phyloP scores from a whole-genome alignment of 768 basidiomycete species.

The Astraeus odoratus region DNA sequence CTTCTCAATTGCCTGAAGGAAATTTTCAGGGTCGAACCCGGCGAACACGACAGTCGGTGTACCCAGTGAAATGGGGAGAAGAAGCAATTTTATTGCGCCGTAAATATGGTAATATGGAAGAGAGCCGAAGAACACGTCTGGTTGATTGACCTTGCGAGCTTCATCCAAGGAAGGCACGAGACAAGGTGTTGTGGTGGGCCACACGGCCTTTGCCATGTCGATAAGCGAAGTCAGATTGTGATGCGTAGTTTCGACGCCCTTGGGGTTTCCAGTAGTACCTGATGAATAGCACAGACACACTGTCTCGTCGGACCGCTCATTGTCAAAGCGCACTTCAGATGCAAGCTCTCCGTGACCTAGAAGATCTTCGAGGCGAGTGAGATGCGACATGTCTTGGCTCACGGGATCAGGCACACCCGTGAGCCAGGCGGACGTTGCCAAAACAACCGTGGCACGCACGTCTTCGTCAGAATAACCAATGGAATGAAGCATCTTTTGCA shows the following conservation, averaged over 20 bases:
- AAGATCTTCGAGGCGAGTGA: conserved; percentile 43
- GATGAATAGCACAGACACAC: conserved; percentile 55
- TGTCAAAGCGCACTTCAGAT: conserved; percentile 51
- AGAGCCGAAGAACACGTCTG: conserved; percentile 53
- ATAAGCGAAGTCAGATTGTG: conserved; percentile 59
- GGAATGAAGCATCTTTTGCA: conserved; percentile 48
- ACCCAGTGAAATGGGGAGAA: conserved; percentile 47
- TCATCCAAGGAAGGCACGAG: conserved; percentile 9
- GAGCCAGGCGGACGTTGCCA: conserved; percentile 48
- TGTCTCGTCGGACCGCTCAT: conserved; percentile 48
- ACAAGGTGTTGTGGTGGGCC: conserved; percentile 33
- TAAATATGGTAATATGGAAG: conserved; percentile 56
- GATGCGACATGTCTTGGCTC: conserved; percentile 25
- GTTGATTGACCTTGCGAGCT: neutral
- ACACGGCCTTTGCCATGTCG: conserved; percentile 40
- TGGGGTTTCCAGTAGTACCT: conserved; percentile 77
- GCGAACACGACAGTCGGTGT: conserved; percentile 50
- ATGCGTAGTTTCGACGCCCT: conserved; percentile 66
- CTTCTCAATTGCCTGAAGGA: conserved; percentile 57
- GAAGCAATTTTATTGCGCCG: conserved; percentile 55
- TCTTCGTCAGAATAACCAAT: conserved; percentile 42
- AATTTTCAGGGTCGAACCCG: conserved; percentile 64
- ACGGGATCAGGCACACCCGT: conserved; percentile 23
- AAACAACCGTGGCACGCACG: conserved; percentile 47
- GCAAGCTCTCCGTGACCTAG: conserved; percentile 41